Evolutionary conservation across 495 filamentous ascomycete genomes (phyloP).

Genomic region (Articulospora tetracladia): DNA sequence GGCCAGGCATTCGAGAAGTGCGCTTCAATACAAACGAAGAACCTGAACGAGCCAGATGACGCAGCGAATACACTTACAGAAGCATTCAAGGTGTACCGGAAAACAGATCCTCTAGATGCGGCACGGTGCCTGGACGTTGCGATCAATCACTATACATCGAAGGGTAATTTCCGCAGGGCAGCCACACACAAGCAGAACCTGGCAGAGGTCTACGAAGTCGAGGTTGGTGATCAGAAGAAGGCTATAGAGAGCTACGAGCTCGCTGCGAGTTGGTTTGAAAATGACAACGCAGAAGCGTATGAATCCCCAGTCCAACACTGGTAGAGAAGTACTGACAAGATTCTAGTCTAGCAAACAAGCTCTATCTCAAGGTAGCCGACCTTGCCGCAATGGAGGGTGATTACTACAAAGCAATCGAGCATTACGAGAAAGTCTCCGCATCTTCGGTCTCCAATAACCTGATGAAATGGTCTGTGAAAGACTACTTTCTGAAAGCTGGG

Average conservation of each 20-base stretch:
- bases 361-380: constrained; percentile 85
- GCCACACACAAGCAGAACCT: constrained; percentile 84
- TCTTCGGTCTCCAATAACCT: constrained; percentile 70
- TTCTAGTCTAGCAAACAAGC: constrained; percentile 80
- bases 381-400: constrained; percentile 74
- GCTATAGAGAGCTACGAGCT: constrained; percentile 76
- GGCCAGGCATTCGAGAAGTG: constrained; percentile 77
- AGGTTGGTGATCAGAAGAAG: constrained; percentile 69
- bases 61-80: constrained; percentile 71
- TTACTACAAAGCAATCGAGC: constrained; percentile 74
- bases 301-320: constrained; percentile 24
- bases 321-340: constrained; percentile 2
- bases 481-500: constrained; percentile 88
- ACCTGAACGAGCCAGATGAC: constrained; percentile 85
- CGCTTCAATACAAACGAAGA: constrained; percentile 66
- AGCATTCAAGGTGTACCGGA: constrained; percentile 83
- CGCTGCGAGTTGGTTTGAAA: constrained; percentile 83
- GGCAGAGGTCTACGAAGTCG: constrained; percentile 76
- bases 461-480: constrained; percentile 89
- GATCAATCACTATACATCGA: constrained; percentile 73
- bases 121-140: constrained; percentile 68
- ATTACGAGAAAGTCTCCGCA: constrained; percentile 76
- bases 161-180: constrained; percentile 84
- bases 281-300: constrained; percentile 81
- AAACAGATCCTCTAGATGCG: constrained; percentile 73